phyloP scores from a whole-genome alignment of 2,329 filamentous ascomycete species.

The Ceratocystis destructans region DNA sequence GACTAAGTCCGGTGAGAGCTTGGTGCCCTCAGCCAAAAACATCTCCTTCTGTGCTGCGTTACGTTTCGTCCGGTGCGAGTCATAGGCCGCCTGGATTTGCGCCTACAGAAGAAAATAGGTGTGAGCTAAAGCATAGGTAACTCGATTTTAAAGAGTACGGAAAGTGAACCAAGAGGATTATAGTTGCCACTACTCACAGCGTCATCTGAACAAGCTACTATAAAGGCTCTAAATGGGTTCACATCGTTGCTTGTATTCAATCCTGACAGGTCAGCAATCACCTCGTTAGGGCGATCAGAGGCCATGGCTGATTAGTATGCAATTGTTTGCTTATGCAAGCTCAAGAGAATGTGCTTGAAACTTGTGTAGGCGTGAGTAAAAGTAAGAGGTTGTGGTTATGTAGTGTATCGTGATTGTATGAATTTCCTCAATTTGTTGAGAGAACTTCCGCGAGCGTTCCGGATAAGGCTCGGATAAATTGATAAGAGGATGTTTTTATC shows the following conservation, averaged over 20 bases:
- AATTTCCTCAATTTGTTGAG: too few relatives aligned
- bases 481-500: too few relatives aligned
- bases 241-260: conserved; percentile 1
- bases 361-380: neutral
- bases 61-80: conserved; percentile 56
- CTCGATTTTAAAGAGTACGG: neutral
- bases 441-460: too few relatives aligned
- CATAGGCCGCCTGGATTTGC: conserved; percentile 59
- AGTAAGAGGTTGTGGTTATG: neutral
- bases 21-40: conserved; percentile 49
- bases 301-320: neutral
- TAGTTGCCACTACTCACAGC: conserved; percentile 36
- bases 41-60: conserved; percentile 64
- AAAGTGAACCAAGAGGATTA: neutral
- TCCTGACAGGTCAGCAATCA: conserved; percentile 10
- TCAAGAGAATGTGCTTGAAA: neutral
- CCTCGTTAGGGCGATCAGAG: conserved; percentile 11
- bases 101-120: conserved; percentile 25
- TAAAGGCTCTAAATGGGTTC: conserved; percentile 40
- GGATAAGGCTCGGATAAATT: too few relatives aligned
- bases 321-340: neutral
- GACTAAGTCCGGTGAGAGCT: conserved; percentile 48
- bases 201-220: conserved; percentile 51
- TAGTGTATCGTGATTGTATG: neutral
- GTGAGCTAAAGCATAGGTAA: neutral